phyloP scores from a whole-genome alignment of 1,139 yeast genomes.

The Debaryomyces sp. region DNA sequence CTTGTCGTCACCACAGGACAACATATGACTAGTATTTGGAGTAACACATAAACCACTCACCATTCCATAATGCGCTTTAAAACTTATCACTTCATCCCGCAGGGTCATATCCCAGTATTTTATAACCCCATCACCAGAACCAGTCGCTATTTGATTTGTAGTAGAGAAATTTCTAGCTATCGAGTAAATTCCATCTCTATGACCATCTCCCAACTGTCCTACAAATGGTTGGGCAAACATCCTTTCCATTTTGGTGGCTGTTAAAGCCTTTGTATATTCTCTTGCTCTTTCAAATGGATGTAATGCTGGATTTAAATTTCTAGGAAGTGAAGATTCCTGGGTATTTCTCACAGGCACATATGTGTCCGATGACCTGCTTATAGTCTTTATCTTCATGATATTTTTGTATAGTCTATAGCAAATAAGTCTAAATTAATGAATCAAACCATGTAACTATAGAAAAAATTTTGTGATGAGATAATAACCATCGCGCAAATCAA shows the following conservation, averaged over 20 bases:
- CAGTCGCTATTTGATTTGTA: constrained; percentile 80
- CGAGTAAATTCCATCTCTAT: constrained; percentile 91
- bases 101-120: constrained; percentile 89
- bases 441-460: background rate
- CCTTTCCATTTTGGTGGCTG: constrained; percentile 92
- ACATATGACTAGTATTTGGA: constrained; percentile 57
- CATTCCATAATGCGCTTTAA: constrained; percentile 89
- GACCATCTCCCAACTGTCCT: constrained; percentile 94
- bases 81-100: constrained; percentile 72
- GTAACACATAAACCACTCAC: constrained; percentile 87
- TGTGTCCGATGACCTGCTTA: constrained; percentile 85
- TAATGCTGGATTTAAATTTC: constrained; percentile 90
- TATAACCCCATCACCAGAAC: constrained; percentile 93
- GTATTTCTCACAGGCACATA: constrained; percentile 91
- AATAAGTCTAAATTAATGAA: background rate
- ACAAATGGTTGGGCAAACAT: constrained; percentile 98
- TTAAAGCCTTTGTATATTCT: constrained; percentile 91
- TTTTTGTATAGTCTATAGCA: background rate
- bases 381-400: constrained; percentile 81
- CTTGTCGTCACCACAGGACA: constrained; percentile 92
- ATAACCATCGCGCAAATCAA: background rate
- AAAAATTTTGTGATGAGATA: constrained; percentile 12
- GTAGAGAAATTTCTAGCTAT: constrained; percentile 77
- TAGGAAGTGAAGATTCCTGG: constrained; percentile 83
- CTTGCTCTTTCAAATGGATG: constrained; percentile 98